These are phyloP conservation scores for Chlorella vulgaris DNA, from an alignment of 139 green algal species.

Conservation along the genomic window DNA sequence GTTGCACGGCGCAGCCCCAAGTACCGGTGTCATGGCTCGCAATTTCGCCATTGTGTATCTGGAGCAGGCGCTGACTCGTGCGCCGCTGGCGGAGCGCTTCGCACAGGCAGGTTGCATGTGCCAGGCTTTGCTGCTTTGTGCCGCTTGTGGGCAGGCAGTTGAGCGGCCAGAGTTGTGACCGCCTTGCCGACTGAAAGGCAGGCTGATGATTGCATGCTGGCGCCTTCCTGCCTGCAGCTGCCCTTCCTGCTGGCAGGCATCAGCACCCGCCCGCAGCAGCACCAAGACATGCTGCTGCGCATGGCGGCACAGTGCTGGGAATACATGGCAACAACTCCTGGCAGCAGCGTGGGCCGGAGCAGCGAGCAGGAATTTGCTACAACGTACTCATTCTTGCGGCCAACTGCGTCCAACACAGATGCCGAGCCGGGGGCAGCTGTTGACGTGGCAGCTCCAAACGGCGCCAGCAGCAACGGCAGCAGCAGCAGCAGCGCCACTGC, in stretches of 20 bases:
- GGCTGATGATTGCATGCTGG: too few species aligned
- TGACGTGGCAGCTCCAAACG: background rate
- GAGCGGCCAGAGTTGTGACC: too few species aligned
- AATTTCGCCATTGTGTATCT: constrained; percentile 88
- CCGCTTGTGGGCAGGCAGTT: background rate
- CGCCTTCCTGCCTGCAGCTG: too few species aligned
- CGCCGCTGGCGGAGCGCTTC: constrained; percentile 44
- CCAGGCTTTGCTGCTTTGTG: background rate
- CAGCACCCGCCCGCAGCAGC: constrained; percentile 42
- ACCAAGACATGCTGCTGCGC: constrained; percentile 71
- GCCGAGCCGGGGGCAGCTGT: constrained; percentile 2
- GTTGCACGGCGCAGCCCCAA: background rate
- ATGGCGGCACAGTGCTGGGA: constrained; percentile 47
- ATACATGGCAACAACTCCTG: background rate
- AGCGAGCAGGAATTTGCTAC: constrained; percentile 40
- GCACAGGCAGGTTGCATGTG: background rate
- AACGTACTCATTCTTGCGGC: constrained; percentile 37
- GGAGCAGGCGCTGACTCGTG: constrained; percentile 73
- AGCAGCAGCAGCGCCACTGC: background rate
- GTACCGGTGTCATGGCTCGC: constrained; percentile 34
- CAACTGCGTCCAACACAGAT: background rate
- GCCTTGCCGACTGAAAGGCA: too few species aligned
- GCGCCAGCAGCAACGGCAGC: background rate
- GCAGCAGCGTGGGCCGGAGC: background rate
- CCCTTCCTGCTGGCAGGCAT: constrained; percentile 59